These are phyloP conservation scores for Collybia nuda DNA, from an alignment of 768 basidiomycete species.

Conservation along the genomic window DNA sequence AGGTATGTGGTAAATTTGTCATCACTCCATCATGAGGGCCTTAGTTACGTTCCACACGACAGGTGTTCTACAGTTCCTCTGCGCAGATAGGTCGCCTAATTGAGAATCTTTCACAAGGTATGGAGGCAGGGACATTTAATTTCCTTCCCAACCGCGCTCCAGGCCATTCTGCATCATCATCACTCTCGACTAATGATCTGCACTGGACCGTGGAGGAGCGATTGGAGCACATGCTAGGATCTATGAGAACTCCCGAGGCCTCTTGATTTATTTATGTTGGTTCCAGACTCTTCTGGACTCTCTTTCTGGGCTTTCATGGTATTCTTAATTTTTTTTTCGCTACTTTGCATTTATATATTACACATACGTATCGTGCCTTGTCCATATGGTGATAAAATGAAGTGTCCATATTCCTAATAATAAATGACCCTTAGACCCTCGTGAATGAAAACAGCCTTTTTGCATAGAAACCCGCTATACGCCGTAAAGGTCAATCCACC, in stretches of 20 bases:
- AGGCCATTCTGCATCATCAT: conserved; percentile 62
- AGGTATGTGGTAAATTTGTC: conserved; percentile 46
- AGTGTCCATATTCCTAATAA: conserved; percentile 15
- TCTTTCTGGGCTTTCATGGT: conserved; percentile 8
- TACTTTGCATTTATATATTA: conserved; percentile 19
- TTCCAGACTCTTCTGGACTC: conserved; percentile 18
- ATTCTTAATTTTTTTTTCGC: conserved; percentile 14
- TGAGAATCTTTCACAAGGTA: conserved; percentile 77
- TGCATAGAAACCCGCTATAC: conserved; percentile 27
- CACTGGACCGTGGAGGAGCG: conserved; percentile 77
- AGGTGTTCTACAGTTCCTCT: conserved; percentile 77
- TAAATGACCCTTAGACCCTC: conserved; percentile 12
- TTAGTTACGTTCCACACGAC: conserved; percentile 24
- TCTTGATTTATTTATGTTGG: conserved; percentile 15
- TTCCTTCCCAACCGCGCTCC: conserved; percentile 37
- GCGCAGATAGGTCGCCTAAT: conserved; percentile 83
- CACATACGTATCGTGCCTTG: conserved; percentile 2
- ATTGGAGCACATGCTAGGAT: conserved; percentile 68
- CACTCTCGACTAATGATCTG: conserved; percentile 61
- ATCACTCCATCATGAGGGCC: conserved; percentile 18
- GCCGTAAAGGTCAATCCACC: conserved; percentile 68
- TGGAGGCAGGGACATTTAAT: conserved; percentile 85
- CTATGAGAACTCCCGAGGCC: conserved; percentile 31
- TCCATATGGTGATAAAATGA: too few relatives aligned
- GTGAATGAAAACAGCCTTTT: conserved; percentile 1